Percentiles rank a stretch among this genome's conserved stretches.
Evolutionary conservation across 2,329 filamentous ascomycete species (phyloP).

Genomic region (Coniochaeta hoffmannii): DNA sequence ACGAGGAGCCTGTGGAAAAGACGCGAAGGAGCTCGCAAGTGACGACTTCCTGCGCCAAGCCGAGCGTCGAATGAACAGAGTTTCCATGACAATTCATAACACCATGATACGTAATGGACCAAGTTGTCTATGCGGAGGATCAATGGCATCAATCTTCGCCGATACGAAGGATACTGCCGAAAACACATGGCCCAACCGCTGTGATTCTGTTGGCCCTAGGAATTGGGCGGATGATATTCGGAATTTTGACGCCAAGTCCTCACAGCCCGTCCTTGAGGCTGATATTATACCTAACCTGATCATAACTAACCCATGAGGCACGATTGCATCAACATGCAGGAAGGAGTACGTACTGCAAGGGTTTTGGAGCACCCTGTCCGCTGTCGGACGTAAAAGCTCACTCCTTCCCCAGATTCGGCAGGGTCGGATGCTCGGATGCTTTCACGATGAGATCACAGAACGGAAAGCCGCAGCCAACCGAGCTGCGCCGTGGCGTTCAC

Average conservation of each 20-base stretch:
- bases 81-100: constrained; percentile 2
- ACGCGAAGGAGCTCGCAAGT: constrained; percentile 1
- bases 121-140: neutral
- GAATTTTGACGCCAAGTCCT: neutral
- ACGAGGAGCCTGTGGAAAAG: too few species aligned
- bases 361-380: too few species aligned
- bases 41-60: constrained; percentile 4
- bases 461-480: neutral
- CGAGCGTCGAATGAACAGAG: neutral
- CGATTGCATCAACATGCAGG: too few species aligned
- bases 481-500: neutral
- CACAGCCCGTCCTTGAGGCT: too few species aligned
- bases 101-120: constrained; percentile 3
- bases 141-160: neutral
- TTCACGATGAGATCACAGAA: neutral
- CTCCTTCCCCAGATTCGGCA: neutral
- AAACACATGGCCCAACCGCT: too few species aligned
- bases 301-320: too few species aligned
- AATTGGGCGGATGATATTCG: too few species aligned
- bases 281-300: too few species aligned
- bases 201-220: too few species aligned
- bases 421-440: neutral
- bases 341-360: too few species aligned
- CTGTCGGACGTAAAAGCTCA: neutral
- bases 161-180: too few species aligned